Evolutionary conservation across 108 stramenopile species (phyloP).

Genomic region (Thalassiosira profunda): DNA sequence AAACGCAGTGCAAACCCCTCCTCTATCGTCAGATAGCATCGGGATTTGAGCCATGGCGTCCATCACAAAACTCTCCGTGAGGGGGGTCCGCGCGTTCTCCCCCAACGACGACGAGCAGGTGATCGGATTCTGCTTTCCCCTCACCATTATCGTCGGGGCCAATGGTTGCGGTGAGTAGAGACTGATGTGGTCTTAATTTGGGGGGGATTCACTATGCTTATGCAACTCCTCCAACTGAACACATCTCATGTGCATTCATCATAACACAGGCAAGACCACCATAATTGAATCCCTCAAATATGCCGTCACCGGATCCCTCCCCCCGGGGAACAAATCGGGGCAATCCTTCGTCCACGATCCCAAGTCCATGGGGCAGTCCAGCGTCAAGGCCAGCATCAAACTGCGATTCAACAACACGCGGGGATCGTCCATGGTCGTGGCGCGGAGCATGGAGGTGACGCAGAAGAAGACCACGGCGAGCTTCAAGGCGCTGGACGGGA

Average conservation of each 20-base stretch:
- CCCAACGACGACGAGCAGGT: constrained; percentile 97
- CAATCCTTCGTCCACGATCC: constrained; percentile 97
- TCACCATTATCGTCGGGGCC: constrained; percentile 98
- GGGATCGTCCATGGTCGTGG: constrained; percentile 86
- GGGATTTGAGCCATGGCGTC: constrained; percentile 97
- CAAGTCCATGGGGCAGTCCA: constrained; percentile 58
- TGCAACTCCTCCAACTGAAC: too few relatives aligned
- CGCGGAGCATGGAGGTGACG: constrained; percentile 91
- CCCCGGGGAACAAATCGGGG: constrained; percentile 93
- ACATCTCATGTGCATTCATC: not conserved
- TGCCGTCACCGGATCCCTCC: constrained; percentile 94
- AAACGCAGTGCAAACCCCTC: too few relatives aligned
- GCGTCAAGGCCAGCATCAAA: constrained; percentile 88
- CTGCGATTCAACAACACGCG: constrained; percentile 88
- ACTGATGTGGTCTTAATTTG: not conserved
- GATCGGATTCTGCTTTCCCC: constrained; percentile 96
- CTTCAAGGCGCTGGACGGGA: constrained; percentile 95
- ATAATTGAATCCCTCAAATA: constrained; percentile 99
- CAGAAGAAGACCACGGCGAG: constrained; percentile 85
- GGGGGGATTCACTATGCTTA: not conserved
- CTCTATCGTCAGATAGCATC: too few relatives aligned
- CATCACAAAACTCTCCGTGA: constrained; percentile 94
- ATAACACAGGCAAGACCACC: constrained; percentile 93
- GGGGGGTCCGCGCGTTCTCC: constrained; percentile 96
- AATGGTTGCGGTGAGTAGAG: constrained; percentile 73